A percentile compares a stretch with the other conserved stretches of the same genome.
These are phyloP conservation scores for Populus nigra DNA, from an alignment of 345 rosid genomes.

Conservation along the genomic window DNA sequence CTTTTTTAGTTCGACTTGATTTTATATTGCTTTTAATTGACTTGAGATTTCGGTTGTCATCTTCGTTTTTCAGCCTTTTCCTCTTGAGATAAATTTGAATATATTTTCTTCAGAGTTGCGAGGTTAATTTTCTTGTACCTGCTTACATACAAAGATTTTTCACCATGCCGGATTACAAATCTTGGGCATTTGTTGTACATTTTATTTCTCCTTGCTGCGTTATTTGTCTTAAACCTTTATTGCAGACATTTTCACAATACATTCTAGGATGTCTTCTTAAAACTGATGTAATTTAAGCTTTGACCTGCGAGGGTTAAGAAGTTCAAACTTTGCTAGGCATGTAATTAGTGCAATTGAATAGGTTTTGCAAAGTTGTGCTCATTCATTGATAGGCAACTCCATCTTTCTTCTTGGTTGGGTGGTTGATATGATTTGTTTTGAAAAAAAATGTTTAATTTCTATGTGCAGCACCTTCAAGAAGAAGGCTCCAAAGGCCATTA, in stretches of 20 bases:
- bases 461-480: slow-evolving; percentile 66
- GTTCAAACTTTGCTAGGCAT: not conserved
- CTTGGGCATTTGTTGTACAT: not conserved
- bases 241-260: no score
- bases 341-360: not conserved
- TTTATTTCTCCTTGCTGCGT: not conserved
- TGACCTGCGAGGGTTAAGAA: not conserved
- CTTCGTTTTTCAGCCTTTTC: not conserved
- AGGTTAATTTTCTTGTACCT: not conserved
- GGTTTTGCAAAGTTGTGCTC: not conserved
- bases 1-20: no score
- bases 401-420: no score
- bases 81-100: not conserved
- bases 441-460: not conserved
- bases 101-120: not conserved
- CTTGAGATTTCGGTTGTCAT: not conserved
- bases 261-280: no score
- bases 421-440: not conserved
- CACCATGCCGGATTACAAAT: not conserved
- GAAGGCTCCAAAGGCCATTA: slow-evolving; percentile 87
- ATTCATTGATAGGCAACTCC: no score
- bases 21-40: not conserved
- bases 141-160: not conserved
- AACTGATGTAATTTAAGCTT: no score
- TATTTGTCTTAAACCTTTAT: not conserved